Conservation (phyloP, 106 monocot species). For the Dendrobium catenatum region DNA sequence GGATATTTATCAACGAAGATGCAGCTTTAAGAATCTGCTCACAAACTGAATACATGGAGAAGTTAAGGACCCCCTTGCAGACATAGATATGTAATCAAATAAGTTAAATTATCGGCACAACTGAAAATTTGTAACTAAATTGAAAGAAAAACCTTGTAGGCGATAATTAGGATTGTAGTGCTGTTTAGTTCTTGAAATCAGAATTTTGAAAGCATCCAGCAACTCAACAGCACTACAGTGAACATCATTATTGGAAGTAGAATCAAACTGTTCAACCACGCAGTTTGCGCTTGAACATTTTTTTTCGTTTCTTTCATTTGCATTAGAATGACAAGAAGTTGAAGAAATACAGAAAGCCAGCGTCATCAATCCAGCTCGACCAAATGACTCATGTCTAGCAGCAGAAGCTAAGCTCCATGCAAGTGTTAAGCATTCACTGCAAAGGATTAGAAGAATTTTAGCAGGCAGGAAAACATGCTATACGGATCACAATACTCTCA, state of each 20-base stretch:
- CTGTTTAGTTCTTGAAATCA: conserved; percentile 82
- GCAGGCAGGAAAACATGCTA: background rate
- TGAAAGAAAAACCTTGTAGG: conserved; percentile 47
- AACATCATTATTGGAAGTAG: conserved; percentile 9
- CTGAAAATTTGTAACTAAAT: background rate
- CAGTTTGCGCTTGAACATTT: background rate
- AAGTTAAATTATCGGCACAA: background rate
- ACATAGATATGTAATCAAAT: background rate
- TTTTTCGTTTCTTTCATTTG: conserved; percentile 3
- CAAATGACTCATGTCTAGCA: conserved; percentile 59
- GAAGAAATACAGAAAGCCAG: conserved; percentile 76
- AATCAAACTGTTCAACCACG: conserved; percentile 6
- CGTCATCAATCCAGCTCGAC: conserved; percentile 84
- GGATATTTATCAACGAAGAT: conserved; percentile 35
- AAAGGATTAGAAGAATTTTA: conserved; percentile 9
- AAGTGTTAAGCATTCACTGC: conserved; percentile 46
- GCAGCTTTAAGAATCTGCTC: conserved; percentile 68
- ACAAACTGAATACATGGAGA: conserved; percentile 49
- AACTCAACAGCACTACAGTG: conserved; percentile 24
- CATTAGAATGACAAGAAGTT: conserved; percentile 28
- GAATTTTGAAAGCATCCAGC: conserved; percentile 53
- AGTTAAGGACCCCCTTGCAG: background rate
- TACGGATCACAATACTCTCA: background rate
- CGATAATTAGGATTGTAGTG: conserved; percentile 94
- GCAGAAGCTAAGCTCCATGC: conserved; percentile 53